Evolutionary conservation across 495 filamentous ascomycete species (phyloP).

Genomic region (Xylaria acuta): DNA sequence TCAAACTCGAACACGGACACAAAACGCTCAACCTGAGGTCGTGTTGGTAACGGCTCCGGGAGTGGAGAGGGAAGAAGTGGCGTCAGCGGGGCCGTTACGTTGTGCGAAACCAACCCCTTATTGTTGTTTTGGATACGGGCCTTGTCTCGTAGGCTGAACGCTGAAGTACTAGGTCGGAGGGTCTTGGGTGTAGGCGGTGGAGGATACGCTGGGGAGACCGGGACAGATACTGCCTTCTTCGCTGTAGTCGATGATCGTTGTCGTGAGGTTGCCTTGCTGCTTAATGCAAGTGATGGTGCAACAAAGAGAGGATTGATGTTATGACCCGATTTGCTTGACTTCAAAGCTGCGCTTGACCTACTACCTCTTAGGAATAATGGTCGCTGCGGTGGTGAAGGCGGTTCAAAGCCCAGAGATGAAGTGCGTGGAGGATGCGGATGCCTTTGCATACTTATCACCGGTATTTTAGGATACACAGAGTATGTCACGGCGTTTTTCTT

Average conservation of each 20-base stretch:
- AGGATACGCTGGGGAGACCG: constrained; percentile 35
- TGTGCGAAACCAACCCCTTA: constrained; percentile 6
- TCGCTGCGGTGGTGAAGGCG: constrained; percentile 31
- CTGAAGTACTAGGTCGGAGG: constrained; percentile 33
- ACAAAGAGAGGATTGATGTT: constrained; percentile 20
- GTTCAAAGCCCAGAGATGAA: constrained; percentile 33
- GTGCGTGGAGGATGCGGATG: constrained; percentile 36
- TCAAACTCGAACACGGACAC: constrained; percentile 41
- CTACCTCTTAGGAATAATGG: constrained; percentile 24
- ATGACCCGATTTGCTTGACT: constrained; percentile 24
- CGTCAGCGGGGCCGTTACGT: constrained; percentile 21
- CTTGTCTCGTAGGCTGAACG: constrained; percentile 34
- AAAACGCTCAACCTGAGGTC: constrained; percentile 32
- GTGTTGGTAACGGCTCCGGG: constrained; percentile 8
- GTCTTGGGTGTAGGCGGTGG: constrained; percentile 30
- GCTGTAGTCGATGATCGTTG: constrained; percentile 12
- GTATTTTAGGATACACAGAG: constrained; percentile 35
- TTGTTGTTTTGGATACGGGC: neutral
- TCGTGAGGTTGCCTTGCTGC: neutral
- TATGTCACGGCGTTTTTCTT: constrained; percentile 30
- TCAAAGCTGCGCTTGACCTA: constrained; percentile 31
- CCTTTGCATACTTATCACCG: constrained; percentile 18
- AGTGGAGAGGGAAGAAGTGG: constrained; percentile 27
- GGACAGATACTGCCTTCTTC: constrained; percentile 27
- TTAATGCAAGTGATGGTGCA: neutral